Percentiles rank a stretch among this genome's conserved stretches.
Conservation (phyloP, 768 basidiomycete species). For the Calocybe gangraenosa region DNA sequence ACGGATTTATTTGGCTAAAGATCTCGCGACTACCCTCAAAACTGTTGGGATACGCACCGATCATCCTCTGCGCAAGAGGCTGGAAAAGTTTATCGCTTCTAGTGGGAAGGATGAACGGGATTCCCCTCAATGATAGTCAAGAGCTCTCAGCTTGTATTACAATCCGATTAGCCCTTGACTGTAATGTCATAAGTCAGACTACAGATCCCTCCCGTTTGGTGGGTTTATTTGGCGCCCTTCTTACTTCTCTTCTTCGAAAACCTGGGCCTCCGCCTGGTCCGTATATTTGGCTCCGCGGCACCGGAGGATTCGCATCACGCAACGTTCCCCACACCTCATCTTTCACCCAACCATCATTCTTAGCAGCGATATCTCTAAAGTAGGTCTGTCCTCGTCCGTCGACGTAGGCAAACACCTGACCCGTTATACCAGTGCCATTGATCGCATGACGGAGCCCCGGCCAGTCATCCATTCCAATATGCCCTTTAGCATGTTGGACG, state of each 20-base stretch:
- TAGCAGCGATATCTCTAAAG: conserved; percentile 26
- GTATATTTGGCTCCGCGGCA: conserved; percentile 24
- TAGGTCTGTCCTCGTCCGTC: conserved; percentile 26
- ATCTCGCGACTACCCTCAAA: conserved; percentile 47
- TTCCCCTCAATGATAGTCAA: background rate
- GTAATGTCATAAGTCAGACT: background rate
- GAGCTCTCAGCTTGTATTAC: conserved; percentile 1
- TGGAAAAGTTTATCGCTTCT: conserved; percentile 52
- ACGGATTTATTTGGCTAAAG: conserved; percentile 39
- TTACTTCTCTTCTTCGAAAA: conserved; percentile 19
- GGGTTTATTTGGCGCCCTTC: conserved; percentile 4
- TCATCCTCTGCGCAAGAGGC: conserved; percentile 64
- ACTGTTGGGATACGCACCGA: conserved; percentile 55
- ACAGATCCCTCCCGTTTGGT: background rate
- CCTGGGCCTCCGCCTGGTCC: conserved; percentile 27
- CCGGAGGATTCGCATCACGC: conserved; percentile 23
- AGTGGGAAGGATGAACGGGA: conserved; percentile 7
- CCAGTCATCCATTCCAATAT: conserved; percentile 30
- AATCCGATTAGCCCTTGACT: background rate
- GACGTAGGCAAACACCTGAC: conserved; percentile 27
- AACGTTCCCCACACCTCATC: conserved; percentile 28
- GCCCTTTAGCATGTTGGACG: conserved; percentile 25
- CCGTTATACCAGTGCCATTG: conserved; percentile 26
- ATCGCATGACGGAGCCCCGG: conserved; percentile 28
- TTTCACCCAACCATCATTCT: conserved; percentile 28